Evolutionary conservation across 176 grass and related monocot species (phyloP).

Genomic region (Coix lacrymajobi): DNA sequence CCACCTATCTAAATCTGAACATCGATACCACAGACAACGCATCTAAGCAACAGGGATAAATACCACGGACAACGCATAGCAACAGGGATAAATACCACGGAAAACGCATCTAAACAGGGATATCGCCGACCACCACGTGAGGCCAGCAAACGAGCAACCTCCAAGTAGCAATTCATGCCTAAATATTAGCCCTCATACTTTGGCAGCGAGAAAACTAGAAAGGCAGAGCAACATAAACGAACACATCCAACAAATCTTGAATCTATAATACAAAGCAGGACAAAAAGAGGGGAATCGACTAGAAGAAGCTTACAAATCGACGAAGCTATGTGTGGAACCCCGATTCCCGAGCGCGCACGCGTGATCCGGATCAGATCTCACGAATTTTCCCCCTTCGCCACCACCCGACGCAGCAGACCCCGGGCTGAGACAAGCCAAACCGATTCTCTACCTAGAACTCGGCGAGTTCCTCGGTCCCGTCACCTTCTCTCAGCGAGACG

Average conservation of each 20-base stretch:
- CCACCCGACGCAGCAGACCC: constrained; percentile 8
- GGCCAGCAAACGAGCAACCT: not conserved
- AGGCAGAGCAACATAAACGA: not conserved
- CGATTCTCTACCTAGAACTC: not conserved
- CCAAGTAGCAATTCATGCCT: not conserved
- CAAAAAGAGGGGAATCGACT: not conserved
- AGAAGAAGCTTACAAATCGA: constrained; percentile 33
- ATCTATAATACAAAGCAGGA: not conserved
- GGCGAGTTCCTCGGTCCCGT: not conserved
- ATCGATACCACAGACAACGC: not conserved
- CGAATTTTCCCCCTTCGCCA: constrained; percentile 11
- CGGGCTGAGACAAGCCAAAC: not conserved
- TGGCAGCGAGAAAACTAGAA: not conserved
- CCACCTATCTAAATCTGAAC: not conserved
- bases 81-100: not conserved
- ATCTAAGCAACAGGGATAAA: not conserved
- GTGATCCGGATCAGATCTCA: constrained; percentile 36
- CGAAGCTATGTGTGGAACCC: constrained; percentile 13
- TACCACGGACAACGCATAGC: not conserved
- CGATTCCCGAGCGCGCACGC: constrained; percentile 47
- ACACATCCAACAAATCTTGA: not conserved
- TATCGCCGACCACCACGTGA: not conserved
- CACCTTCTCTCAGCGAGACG: constrained; percentile 3
- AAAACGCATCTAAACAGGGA: not conserved
- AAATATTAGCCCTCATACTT: not conserved